Evolutionary conservation across 2,329 filamentous ascomycete genomes (phyloP).

Genomic region (Fusarium mexicanum): DNA sequence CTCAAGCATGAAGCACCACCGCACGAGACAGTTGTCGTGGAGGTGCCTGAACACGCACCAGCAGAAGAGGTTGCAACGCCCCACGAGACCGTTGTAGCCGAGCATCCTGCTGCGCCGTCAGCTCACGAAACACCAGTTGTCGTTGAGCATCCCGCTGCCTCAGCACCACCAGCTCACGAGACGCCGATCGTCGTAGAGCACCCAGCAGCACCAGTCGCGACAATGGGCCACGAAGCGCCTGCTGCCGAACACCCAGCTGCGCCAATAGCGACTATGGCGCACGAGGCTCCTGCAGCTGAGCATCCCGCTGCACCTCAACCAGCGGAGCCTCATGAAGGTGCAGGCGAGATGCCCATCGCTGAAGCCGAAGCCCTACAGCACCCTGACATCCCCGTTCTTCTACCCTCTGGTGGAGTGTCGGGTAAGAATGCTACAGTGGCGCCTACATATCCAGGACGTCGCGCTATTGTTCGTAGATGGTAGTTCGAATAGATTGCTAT

Average conservation of each 20-base stretch:
- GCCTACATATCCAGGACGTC: conserved; percentile 5
- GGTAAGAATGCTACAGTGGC: background rate
- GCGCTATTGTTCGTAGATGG: conserved; percentile 21
- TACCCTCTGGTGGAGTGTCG: conserved; percentile 7
- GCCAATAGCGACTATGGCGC: background rate
- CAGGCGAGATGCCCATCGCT: conserved; percentile 1
- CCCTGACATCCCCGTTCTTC: background rate
- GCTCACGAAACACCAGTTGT: background rate
- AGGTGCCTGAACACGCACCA: background rate
- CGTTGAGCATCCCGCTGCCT: background rate
- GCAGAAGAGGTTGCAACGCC: background rate
- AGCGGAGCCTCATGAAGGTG: background rate
- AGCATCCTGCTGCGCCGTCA: background rate
- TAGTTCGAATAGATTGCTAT: background rate
- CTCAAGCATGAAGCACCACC: background rate
- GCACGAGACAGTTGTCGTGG: background rate
- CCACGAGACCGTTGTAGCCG: background rate
- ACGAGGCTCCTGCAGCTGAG: background rate
- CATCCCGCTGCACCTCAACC: background rate
- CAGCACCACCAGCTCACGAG: background rate
- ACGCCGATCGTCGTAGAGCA: background rate
- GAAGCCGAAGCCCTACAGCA: conserved; percentile 6
- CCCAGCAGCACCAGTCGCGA: background rate
- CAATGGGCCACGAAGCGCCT: background rate
- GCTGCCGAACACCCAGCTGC: background rate